Base-by-base conservation (phyloP, 2,329 filamentous ascomycete species). In the Fusarium gaditjirri region DNA sequence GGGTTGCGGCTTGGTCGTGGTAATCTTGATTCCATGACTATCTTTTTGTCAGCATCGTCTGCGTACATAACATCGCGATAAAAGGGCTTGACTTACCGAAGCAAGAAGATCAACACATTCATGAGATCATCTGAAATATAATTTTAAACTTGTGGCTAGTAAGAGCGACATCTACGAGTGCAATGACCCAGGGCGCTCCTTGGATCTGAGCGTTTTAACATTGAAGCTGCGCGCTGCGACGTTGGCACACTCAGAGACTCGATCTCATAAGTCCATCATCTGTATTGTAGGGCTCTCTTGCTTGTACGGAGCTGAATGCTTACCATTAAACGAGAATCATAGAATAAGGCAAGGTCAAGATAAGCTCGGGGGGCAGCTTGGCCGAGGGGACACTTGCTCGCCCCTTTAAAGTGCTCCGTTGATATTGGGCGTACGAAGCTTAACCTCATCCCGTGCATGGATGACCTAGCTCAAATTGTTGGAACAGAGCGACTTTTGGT, bases 271-370 rank as follows among this genome's bases (percentile, higher is more conserved):
- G 6, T 14, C 3, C 10, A 19, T 25, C 9, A 6, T 19, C 16
- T 7, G 36, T 1, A 1, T 4, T 7, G 4, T 1, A 41, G 6
- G 8, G 4, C 7, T 16, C 4, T 14, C 13, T 17, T 14, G 3
- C 6, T 25, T 3, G 9, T 21, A 14, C 6, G 10, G 12, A 19
- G 17, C 29, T 50, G 11, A 35, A 25, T 25, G 0, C n/a, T n/a
- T 35, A 13, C n/a, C 29, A 19, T 25, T 5, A 0, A 0, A 0
- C 3, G 46, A 23, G 11, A 2, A 50, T 35, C 17, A 1, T 11
- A 49, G 29, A 50, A 8, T n/a, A 10, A 23, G 16, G 10, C 12
- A 33, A 23, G 46, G n/a, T 10, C 8, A 19, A 35, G n/a, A 25
- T 10, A 23, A 10, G n/a, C n/a, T 12, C 1, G 1, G 16, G 3